Evolutionary conservation across 1,284 basidiomycete genomes (phyloP).

Genomic region (Xanthoconium separans): DNA sequence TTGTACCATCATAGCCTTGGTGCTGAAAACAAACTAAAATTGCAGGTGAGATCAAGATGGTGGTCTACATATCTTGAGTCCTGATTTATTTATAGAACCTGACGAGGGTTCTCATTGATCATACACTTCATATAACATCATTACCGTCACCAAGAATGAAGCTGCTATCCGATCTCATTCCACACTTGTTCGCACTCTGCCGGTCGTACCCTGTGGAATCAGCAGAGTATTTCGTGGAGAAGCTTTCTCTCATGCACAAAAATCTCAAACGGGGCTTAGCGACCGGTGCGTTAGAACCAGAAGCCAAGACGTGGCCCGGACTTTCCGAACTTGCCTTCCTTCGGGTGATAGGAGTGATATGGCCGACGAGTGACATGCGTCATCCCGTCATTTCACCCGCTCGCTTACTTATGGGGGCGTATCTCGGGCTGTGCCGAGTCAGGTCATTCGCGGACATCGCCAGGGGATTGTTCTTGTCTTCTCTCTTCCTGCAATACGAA

Average conservation of each 20-base stretch:
- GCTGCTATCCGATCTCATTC: slow-evolving; percentile 69
- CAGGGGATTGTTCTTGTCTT: slow-evolving; percentile 88
- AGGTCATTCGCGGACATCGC: slow-evolving; percentile 75
- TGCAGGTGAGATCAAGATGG: slow-evolving; percentile 59
- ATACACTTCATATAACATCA: slow-evolving; percentile 78
- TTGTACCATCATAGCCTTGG: slow-evolving; percentile 90
- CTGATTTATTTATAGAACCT: slow-evolving; percentile 51
- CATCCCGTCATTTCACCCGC: slow-evolving; percentile 89
- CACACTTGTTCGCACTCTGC: slow-evolving; percentile 80
- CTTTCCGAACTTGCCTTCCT: slow-evolving; percentile 82
- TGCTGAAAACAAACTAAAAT: slow-evolving; percentile 88
- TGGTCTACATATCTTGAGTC: slow-evolving; percentile 5
- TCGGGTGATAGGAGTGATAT: slow-evolving; percentile 77
- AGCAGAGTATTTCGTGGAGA: slow-evolving; percentile 79
- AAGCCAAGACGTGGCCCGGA: slow-evolving; percentile 87
- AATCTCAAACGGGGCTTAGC: slow-evolving; percentile 87
- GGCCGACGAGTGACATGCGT: slow-evolving; percentile 94
- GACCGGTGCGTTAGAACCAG: slow-evolving; percentile 61
- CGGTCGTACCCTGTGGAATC: slow-evolving; percentile 80
- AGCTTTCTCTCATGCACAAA: slow-evolving; percentile 91
- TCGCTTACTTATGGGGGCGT: slow-evolving; percentile 87
- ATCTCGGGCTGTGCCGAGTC: slow-evolving; percentile 84
- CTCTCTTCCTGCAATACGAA: slow-evolving; percentile 84
- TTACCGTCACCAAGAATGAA: slow-evolving; percentile 59
- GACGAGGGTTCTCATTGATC: slow-evolving; percentile 86